These are phyloP conservation scores for Cystobasidium onofrii DNA, from an alignment of 768 basidiomycete genomes.

Conservation along the genomic window DNA sequence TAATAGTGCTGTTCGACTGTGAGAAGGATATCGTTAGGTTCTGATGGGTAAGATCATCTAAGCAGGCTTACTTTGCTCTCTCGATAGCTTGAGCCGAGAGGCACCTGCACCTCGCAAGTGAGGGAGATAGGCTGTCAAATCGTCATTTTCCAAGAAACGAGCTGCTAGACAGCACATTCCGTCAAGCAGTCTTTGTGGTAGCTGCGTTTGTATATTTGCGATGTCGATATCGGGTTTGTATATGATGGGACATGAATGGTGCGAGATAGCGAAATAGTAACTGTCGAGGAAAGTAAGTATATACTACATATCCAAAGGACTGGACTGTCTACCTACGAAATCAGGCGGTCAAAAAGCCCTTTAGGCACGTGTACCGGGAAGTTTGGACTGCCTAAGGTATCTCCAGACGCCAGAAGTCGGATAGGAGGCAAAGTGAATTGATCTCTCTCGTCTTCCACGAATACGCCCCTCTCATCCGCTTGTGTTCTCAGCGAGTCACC, in stretches of 20 bases:
- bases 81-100: background rate
- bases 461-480: background rate
- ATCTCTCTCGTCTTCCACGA: conserved; percentile 9
- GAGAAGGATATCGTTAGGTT: background rate
- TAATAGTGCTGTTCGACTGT: conserved; percentile 32
- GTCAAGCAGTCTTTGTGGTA: conserved; percentile 20
- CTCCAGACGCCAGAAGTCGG: background rate
- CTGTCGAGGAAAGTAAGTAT: background rate
- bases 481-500: background rate
- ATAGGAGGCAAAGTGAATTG: conserved; percentile 25
- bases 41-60: background rate
- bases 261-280: conserved; percentile 31
- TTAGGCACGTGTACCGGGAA: conserved; percentile 18
- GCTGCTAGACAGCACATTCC: conserved; percentile 31
- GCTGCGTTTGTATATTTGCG: conserved; percentile 18
- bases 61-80: conserved; percentile 26
- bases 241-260: conserved; percentile 27
- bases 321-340: background rate
- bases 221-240: conserved; percentile 30
- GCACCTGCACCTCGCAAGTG: conserved; percentile 4
- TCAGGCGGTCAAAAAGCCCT: conserved; percentile 25
- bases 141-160: conserved; percentile 25
- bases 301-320: too few species aligned
- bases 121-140: conserved; percentile 8
- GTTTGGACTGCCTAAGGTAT: background rate